Conservation (phyloP, 768 basidiomycete species). For the Termitomyces sp. region DNA sequence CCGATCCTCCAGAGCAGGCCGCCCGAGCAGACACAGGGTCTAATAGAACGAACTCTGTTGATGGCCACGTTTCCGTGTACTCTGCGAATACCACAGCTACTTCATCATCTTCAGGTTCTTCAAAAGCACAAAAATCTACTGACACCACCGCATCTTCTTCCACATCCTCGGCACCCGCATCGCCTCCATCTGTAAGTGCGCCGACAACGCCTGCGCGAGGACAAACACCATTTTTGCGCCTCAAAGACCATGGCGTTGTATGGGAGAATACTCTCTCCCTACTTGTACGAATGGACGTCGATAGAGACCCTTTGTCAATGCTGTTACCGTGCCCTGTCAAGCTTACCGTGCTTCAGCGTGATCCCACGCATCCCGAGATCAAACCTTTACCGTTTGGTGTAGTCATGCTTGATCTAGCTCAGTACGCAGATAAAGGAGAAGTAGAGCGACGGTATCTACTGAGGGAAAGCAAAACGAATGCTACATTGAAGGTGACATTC, state of each 20-base stretch:
- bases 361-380: slow-evolving; percentile 41
- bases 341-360: slow-evolving; percentile 59
- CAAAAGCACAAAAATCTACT: slow-evolving; percentile 5
- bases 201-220: slow-evolving; percentile 43
- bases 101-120: slow-evolving; percentile 9
- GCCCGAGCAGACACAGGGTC: slow-evolving; percentile 1
- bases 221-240: slow-evolving; percentile 49
- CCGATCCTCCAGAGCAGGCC: background rate
- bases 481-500: slow-evolving; percentile 57
- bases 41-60: background rate
- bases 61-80: slow-evolving; percentile 12
- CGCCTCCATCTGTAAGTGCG: slow-evolving; percentile 4
- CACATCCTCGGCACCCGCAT: slow-evolving; percentile 5
- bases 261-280: slow-evolving; percentile 59
- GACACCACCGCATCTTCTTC: slow-evolving; percentile 5
- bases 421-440: slow-evolving; percentile 57
- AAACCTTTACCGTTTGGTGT: slow-evolving; percentile 46
- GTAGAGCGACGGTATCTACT: slow-evolving; percentile 64
- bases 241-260: slow-evolving; percentile 57
- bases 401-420: slow-evolving; percentile 66
- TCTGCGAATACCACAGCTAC: slow-evolving; percentile 10
- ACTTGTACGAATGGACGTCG: slow-evolving; percentile 53
- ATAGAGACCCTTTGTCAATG: slow-evolving; percentile 38
- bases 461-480: slow-evolving; percentile 72
- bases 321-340: slow-evolving; percentile 60